Evolutionary conservation across 768 basidiomycete genomes (phyloP).

Genomic region (Paxillus rubicundulus): DNA sequence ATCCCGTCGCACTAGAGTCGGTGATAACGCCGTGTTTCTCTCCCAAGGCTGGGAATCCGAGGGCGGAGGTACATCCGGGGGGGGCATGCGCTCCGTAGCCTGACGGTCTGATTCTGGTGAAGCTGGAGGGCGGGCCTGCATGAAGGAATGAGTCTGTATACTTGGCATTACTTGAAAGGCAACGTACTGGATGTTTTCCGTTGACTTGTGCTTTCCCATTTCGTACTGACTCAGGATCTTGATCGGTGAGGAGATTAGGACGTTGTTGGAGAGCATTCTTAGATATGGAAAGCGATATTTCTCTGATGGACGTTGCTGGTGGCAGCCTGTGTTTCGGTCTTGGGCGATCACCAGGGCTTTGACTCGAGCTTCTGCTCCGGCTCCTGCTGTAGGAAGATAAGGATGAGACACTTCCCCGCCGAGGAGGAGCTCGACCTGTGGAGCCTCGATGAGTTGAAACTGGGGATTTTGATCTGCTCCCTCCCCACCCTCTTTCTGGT

Average conservation of each 20-base stretch:
- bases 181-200: constrained; percentile 35
- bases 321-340: constrained; percentile 67
- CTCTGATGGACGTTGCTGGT: constrained; percentile 39
- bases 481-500: constrained; percentile 39
- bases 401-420: constrained; percentile 52
- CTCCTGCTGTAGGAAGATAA: constrained; percentile 54
- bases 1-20: constrained; percentile 15
- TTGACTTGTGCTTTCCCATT: constrained; percentile 39
- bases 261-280: constrained; percentile 29
- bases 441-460: constrained; percentile 43
- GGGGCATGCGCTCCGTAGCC: constrained; percentile 35
- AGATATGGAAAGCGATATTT: constrained; percentile 30
- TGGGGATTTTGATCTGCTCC: constrained; percentile 37
- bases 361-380: constrained; percentile 50
- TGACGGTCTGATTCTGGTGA: constrained; percentile 22
- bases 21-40: constrained; percentile 4
- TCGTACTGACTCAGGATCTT: constrained; percentile 25
- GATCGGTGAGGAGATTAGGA: constrained; percentile 15
- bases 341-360: constrained; percentile 50
- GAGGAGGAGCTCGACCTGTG: constrained; percentile 27
- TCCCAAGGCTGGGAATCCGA: constrained; percentile 17
- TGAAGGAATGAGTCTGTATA: constrained; percentile 10
- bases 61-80: constrained; percentile 24
- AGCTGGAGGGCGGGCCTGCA: constrained; percentile 16
- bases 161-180: not conserved